Evolutionary conservation across 2,329 filamentous ascomycete genomes (phyloP).

Genomic region (Ceratocystis eucalypticola): DNA sequence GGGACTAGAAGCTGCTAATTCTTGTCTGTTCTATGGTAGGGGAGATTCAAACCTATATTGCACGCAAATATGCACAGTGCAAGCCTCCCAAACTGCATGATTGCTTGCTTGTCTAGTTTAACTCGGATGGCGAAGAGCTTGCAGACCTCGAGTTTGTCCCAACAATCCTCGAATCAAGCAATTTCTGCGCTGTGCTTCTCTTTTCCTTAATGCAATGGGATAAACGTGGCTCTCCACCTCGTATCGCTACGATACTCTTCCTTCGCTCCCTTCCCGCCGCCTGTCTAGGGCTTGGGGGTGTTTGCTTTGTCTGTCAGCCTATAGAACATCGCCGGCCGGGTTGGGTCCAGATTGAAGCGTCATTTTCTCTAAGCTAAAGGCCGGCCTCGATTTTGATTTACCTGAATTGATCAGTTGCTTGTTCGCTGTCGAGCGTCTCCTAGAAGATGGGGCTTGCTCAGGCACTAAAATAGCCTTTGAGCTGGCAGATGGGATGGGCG

Average conservation of each 20-base stretch:
- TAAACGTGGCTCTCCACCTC: neutral
- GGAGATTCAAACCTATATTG: too few relatives aligned
- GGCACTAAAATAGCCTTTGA: neutral
- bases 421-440: neutral
- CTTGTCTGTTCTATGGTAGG: too few relatives aligned
- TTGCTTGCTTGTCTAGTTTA: too few relatives aligned
- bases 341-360: neutral
- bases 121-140: too few relatives aligned
- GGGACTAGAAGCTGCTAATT: too few relatives aligned
- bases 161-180: too few relatives aligned
- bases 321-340: neutral
- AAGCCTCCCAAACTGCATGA: too few relatives aligned
- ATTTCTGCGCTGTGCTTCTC: too few relatives aligned
- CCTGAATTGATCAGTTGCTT: neutral
- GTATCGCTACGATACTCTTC: neutral
- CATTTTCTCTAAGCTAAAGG: neutral
- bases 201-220: too few relatives aligned
- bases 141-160: too few relatives aligned
- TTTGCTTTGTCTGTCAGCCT: neutral
- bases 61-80: too few relatives aligned
- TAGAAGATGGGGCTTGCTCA: neutral
- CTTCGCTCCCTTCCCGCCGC: neutral
- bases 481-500: neutral
- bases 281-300: neutral
- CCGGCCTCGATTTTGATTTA: neutral